phyloP scores from a whole-genome alignment of 2,329 filamentous ascomycete species.

The Cryoendolithus antarcticus region DNA sequence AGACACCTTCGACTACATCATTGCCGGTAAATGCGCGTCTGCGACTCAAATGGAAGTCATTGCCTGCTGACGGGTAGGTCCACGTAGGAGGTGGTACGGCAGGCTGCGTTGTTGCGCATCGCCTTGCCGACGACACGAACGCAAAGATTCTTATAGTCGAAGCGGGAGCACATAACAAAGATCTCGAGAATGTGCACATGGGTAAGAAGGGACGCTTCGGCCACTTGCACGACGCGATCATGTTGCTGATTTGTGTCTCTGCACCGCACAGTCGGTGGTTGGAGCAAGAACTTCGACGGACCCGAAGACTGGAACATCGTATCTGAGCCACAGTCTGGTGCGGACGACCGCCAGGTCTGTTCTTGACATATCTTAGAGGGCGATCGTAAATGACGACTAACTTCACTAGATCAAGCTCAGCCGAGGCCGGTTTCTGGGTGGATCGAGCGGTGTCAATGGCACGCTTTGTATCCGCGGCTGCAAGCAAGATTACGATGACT shows the following conservation, averaged over 20 bases:
- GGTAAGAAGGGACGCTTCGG: constrained; percentile 4
- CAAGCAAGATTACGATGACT: constrained; percentile 30
- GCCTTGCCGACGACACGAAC: constrained; percentile 16
- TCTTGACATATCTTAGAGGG: no score
- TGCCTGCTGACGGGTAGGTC: constrained; percentile 2
- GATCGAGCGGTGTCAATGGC: constrained; percentile 32
- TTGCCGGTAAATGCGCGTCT: constrained; percentile 9
- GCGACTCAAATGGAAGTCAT: neutral
- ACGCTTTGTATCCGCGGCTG: constrained; percentile 32
- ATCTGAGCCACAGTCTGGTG: constrained; percentile 27
- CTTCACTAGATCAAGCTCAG: constrained; percentile 15
- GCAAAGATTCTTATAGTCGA: constrained; percentile 16
- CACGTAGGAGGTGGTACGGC: constrained; percentile 13
- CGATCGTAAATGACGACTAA: no score
- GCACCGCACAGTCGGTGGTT: constrained; percentile 13
- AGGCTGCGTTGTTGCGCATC: constrained; percentile 14
- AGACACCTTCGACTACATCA: constrained; percentile 15
- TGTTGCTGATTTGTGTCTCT: no score
- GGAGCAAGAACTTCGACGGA: constrained; percentile 31
- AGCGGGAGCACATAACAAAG: constrained; percentile 19
- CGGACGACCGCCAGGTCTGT: constrained; percentile 14
- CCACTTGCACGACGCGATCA: no score
- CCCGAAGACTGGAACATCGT: constrained; percentile 35
- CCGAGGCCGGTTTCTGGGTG: constrained; percentile 32
- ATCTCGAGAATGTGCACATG: constrained; percentile 36